Percentiles rank a stretch among this genome's conserved stretches.
These are phyloP conservation scores for Apiotrichum montevideense DNA, from an alignment of 1,284 basidiomycete species.

Conservation along the genomic window DNA sequence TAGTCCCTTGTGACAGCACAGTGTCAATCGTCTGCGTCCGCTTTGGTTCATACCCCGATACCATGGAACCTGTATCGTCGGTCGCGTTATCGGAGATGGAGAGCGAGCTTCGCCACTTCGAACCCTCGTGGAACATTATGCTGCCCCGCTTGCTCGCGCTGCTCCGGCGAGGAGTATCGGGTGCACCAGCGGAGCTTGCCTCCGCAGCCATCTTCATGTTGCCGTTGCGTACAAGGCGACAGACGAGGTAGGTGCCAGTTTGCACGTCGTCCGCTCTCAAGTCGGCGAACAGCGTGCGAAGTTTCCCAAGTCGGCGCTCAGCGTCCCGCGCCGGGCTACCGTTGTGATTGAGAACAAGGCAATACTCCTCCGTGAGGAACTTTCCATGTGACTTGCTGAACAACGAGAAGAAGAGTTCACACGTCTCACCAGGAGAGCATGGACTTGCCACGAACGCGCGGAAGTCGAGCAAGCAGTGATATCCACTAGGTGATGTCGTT, in stretches of 20 bases:
- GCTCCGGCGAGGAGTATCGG: conserved; percentile 21
- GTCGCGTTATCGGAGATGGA: conserved; percentile 30
- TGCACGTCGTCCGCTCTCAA: conserved; percentile 77
- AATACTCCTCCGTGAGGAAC: conserved; percentile 93
- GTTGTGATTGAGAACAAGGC: conserved; percentile 81
- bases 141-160: conserved; percentile 9
- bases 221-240: conserved; percentile 83
- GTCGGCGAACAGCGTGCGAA: conserved; percentile 86
- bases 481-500: conserved; percentile 47
- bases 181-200: conserved; percentile 48
- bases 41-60: conserved; percentile 32
- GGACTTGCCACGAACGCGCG: conserved; percentile 85
- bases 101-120: conserved; percentile 18
- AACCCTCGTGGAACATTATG: conserved; percentile 7
- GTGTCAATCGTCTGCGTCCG: conserved; percentile 30
- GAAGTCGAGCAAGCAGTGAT: conserved; percentile 82
- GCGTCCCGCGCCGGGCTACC: conserved; percentile 75
- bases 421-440: conserved; percentile 82
- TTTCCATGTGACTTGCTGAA: conserved; percentile 74
- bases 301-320: conserved; percentile 48
- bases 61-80: conserved; percentile 42
- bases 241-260: conserved; percentile 77
- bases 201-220: conserved; percentile 66
- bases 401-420: conserved; percentile 88
- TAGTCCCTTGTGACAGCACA: conserved; percentile 6